Evolutionary conservation across 148 eudicot species (phyloP).

Genomic region (Polygonum aviculare): DNA sequence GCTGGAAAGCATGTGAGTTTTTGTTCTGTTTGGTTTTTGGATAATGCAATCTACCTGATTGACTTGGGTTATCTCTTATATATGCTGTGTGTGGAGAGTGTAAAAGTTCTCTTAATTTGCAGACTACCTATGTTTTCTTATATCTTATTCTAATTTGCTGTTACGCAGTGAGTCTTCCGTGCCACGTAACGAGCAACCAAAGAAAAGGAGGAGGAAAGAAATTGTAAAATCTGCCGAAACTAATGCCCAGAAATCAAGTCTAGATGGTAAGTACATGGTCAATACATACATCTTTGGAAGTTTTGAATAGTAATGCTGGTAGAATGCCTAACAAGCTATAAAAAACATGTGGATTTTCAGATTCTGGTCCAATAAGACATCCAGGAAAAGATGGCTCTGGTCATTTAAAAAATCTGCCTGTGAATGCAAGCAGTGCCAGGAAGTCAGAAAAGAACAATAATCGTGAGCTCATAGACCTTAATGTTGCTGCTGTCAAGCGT

Average conservation of each 20-base stretch:
- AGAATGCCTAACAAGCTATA: constrained; percentile 35
- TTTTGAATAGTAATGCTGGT: constrained; percentile 26
- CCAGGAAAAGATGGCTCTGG: constrained; percentile 29
- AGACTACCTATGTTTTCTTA: background rate
- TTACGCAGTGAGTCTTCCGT: constrained; percentile 38
- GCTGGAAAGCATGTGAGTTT: constrained; percentile 44
- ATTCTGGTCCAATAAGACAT: constrained; percentile 26
- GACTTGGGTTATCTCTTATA: background rate
- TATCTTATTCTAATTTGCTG: background rate
- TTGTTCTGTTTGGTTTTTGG: background rate
- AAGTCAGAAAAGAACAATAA: constrained; percentile 36
- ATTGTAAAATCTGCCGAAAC: constrained; percentile 15
- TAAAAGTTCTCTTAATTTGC: background rate
- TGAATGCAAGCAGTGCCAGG: constrained; percentile 23
- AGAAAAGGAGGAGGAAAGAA: constrained; percentile 13
- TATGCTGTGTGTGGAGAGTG: background rate
- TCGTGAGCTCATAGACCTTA: constrained; percentile 58
- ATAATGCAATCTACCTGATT: background rate
- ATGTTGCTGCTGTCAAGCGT: constrained; percentile 49
- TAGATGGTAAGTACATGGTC: constrained; percentile 26
- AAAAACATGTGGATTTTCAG: constrained; percentile 33
- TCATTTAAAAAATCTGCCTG: constrained; percentile 35
- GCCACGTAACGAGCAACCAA: constrained; percentile 18
- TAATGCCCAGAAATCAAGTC: constrained; percentile 31
- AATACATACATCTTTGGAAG: constrained; percentile 29